phyloP scores from a whole-genome alignment of 2,329 filamentous ascomycete species.

The Alternaria angustiovoidea region DNA sequence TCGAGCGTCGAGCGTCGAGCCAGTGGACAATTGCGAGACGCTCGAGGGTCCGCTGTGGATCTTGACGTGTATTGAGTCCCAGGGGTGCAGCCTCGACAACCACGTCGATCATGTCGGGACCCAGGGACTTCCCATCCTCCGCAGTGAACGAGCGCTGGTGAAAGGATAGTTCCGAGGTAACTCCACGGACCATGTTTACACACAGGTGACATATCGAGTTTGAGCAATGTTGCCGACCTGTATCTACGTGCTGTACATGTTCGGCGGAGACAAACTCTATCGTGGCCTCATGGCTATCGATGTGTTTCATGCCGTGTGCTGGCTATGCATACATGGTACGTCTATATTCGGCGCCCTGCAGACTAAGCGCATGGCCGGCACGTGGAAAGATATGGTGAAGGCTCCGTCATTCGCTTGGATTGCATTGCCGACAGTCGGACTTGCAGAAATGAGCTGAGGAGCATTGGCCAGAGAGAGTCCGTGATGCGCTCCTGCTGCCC shows the following conservation, averaged over 20 bases:
- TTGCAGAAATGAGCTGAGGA: conserved; percentile 8
- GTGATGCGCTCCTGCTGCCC: conserved; percentile 23
- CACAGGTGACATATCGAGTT: conserved; percentile 6
- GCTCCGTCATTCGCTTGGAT: conserved; percentile 23
- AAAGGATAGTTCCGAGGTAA: conserved; percentile 13
- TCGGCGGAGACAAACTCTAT: conserved; percentile 22
- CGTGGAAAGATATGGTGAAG: conserved; percentile 24
- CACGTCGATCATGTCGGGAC: conserved; percentile 24
- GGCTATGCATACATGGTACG: conserved; percentile 27
- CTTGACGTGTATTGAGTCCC: conserved; percentile 1
- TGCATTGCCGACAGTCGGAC: conserved; percentile 21
- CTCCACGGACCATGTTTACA: conserved; percentile 15
- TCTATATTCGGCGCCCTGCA: conserved; percentile 21
- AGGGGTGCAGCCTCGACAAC: background rate
- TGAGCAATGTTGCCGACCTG: conserved; percentile 10
- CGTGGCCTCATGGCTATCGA: conserved; percentile 15
- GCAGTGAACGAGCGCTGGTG: conserved; percentile 7
- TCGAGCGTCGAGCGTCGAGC: conserved; percentile 7
- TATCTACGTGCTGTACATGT: background rate
- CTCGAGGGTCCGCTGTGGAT: conserved; percentile 14
- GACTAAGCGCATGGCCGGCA: conserved; percentile 23
- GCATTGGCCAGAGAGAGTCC: conserved; percentile 16
- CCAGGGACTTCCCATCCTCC: conserved; percentile 9
- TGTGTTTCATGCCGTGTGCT: conserved; percentile 26
- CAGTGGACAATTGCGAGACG: conserved; percentile 3